Conservation (phyloP, 345 rosid species). For the Noccaea caerulescens region DNA sequence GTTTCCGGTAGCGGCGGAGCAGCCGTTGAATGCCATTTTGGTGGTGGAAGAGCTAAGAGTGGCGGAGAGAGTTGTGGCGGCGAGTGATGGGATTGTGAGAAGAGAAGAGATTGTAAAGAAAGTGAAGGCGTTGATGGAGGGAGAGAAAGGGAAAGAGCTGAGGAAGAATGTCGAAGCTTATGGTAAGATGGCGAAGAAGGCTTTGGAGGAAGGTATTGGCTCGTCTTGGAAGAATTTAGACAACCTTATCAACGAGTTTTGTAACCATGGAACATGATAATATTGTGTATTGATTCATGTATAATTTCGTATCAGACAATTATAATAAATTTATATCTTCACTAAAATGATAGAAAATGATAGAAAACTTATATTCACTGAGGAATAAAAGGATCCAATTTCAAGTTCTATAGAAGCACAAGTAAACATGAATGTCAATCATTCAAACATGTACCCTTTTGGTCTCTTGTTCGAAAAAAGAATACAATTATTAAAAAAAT, state of each 20-base stretch:
- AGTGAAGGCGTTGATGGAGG: constrained; percentile 10
- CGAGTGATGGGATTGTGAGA: constrained; percentile 1
- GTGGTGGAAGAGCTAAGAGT: constrained; percentile 15
- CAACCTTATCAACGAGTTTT: not conserved
- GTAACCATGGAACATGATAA: not conserved
- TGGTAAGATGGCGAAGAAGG: constrained; percentile 1
- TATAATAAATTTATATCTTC: not conserved
- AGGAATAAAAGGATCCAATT: too few relatives aligned
- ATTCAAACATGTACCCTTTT: too few relatives aligned
- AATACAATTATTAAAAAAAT: too few relatives aligned
- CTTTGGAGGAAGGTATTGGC: constrained; percentile 20
- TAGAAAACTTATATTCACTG: too few relatives aligned
- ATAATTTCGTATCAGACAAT: too few relatives aligned
- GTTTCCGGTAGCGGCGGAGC: constrained; percentile 1
- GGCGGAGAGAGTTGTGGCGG: constrained; percentile 15
- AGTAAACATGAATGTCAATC: too few relatives aligned
- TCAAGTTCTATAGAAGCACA: too few relatives aligned
- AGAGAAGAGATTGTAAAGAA: constrained; percentile 8
- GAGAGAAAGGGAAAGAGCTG: constrained; percentile 20
- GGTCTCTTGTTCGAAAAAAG: too few relatives aligned
- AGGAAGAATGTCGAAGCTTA: constrained; percentile 15
- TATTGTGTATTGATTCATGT: not conserved
- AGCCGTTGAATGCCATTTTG: constrained; percentile 10
- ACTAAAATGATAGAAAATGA: not conserved
- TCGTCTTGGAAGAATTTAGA: constrained; percentile 16